Conservation (phyloP, 345 rosid species). For the Moricandia moricandioides region DNA sequence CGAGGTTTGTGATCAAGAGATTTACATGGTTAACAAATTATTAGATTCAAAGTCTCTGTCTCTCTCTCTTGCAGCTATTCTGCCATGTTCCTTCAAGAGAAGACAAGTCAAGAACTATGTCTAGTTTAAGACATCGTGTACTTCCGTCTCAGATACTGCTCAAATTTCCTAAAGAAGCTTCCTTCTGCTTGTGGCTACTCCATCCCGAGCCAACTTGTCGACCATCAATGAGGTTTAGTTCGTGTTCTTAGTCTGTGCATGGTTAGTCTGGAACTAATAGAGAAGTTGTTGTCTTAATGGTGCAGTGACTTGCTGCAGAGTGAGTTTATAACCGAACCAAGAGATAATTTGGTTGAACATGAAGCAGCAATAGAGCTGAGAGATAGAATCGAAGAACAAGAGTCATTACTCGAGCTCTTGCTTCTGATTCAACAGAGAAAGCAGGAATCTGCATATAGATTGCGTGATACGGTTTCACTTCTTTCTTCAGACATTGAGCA, state of each 20-base stretch:
- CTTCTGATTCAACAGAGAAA: constrained; percentile 66
- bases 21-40: no score
- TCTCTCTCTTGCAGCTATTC: no score
- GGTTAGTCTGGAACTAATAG: background rate
- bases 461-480: constrained; percentile 66
- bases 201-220: constrained; percentile 88
- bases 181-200: constrained; percentile 88
- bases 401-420: constrained; percentile 81
- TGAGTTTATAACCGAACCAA: constrained; percentile 78
- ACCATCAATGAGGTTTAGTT: constrained; percentile 66
- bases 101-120: constrained; percentile 82
- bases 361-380: constrained; percentile 79
- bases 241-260: constrained; percentile 3
- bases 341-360: constrained; percentile 70
- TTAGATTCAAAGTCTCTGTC: no score
- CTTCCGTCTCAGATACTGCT: constrained; percentile 89
- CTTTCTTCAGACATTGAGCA: constrained; percentile 79
- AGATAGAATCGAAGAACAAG: constrained; percentile 82
- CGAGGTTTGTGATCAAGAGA: constrained; percentile 58
- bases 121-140: constrained; percentile 89
- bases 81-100: constrained; percentile 64
- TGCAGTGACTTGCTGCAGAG: constrained; percentile 75
- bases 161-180: constrained; percentile 89
- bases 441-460: constrained; percentile 67
- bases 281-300: background rate